Base-by-base conservation (phyloP, 139 green algal genomes). In the Penium margaritaceum region DNA sequence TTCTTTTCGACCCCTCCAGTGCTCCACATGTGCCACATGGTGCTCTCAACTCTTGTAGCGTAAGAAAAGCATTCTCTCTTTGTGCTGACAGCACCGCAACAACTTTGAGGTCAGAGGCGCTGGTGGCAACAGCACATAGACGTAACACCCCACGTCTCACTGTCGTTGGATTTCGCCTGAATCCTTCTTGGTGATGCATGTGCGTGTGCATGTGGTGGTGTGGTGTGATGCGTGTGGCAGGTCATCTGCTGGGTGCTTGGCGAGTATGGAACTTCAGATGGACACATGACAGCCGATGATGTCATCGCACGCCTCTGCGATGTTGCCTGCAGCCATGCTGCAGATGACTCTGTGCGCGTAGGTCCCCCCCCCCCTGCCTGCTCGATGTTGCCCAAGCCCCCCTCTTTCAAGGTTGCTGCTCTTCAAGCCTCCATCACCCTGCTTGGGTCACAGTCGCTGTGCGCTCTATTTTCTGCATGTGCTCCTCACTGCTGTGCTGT, bases 221-320 rank as follows among this genome's bases (percentile, higher is more conserved):
- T n/a, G n/a, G n/a, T n/a, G n/a, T n/a, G n/a, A 12, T 51, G 41
- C 41, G 41, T 51, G 55, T 35, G 43, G 38, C 84, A 91, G 82
- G 87, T 93, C 24, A 87, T 90, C 34, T 88, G 85, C 63, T 97
- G 90, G 91, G 90, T 96, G 61, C 72, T 97, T 63, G 92, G 92
- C 36, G 92, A 97, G 84, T 97, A 95, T 74, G 92, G 14, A 21
- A 79, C 67, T 19, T 43, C 78, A 2, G 72, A 77, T 14, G 72
- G 80, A 5, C 27, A 41, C 12, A 60, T 66, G 17, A 83, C 87
- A 5, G 75, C 84, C 47, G 79, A 88, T 39, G 72, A 76, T 27
- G 69, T 82, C 33, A 54, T 82, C 30, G 39, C 24, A n/a, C 47
- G 36, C 7, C 81, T 95, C 36, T 83, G 72, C 33, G 74, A 82